Base-by-base conservation (phyloP, 306 rosid genomes). In the Cicer judaicum region DNA sequence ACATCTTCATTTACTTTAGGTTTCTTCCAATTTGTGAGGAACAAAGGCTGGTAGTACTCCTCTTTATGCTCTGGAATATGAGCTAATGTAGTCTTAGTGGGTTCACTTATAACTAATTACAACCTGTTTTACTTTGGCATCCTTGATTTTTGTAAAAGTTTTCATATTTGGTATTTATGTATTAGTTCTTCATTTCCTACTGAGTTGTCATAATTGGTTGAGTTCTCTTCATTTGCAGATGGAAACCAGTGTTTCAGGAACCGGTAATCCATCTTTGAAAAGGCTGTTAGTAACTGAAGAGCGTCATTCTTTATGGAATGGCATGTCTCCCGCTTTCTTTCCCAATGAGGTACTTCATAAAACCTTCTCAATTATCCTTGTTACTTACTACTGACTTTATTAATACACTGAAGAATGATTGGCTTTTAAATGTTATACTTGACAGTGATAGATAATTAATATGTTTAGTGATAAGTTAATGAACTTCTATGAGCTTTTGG, bases 261-360 rank as follows among this genome's bases (percentile, higher is more conserved):
- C 73, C 55, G 78, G 77, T 9, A 57, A 77, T 84, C 83, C 90
- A 64, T 77, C 88, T 78, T 75, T 80, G 68, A 86, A 86, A 70
- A 87, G 92, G 75, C 84, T 74, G 14, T 80, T 82, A 38, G 88
- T 70, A 81, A 69, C 87, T 69, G 85, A 93, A 57, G 93, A 86
- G 63, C 86, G 70, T 48, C 81, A 85, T 54, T 82, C 87, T 47
- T 8, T 81, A 21, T 84, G 89, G 94, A 90, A 90, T 59, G 87
- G 82, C 79, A 63, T 78, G 64, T 76, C 53, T 72, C 84, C 89
- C 61, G 74, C 64, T 78, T 86, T 85, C 88, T 79, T 86, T 74
- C 88, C 95, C 41, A 78, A 21, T 68, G 91, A 90, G 97, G 99
- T 94, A 47, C 59, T 67, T 55, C 68, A 49, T 49, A 21, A 49